Conservation (phyloP, 2,329 filamentous ascomycete species). For the Fusarium liriodendri region DNA sequence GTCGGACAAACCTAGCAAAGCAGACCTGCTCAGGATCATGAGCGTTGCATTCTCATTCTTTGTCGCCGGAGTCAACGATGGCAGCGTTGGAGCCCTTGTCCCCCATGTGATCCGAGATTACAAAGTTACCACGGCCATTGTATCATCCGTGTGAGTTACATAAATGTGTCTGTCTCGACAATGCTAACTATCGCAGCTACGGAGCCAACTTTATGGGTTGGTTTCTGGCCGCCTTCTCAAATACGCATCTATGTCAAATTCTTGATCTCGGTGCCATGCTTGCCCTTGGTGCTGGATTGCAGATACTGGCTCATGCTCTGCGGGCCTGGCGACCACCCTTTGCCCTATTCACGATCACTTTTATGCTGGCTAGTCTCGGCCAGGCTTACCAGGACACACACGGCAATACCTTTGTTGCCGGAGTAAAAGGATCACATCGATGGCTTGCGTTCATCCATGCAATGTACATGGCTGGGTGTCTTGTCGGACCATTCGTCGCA, state of each 20-base stretch:
- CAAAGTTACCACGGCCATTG: conserved; percentile 61
- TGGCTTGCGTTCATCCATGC: conserved; percentile 74
- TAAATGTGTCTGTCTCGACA: accelerated
- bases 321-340: conserved; percentile 69
- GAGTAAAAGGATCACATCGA: conserved; percentile 62
- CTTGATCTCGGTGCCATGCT: conserved; percentile 69
- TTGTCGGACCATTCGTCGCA: conserved; percentile 67
- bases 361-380: conserved; percentile 68
- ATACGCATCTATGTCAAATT: conserved; percentile 63
- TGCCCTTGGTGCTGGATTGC: conserved; percentile 64
- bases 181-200: conserved; percentile 51
- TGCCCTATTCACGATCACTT: conserved; percentile 65
- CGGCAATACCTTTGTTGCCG: conserved; percentile 70
- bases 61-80: conserved; percentile 73
- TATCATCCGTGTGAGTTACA: conserved; percentile 60
- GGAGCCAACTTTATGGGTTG: conserved; percentile 69
- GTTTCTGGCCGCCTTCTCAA: conserved; percentile 67
- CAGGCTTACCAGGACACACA: conserved; percentile 74
- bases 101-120: conserved; percentile 72
- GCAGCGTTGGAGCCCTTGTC: conserved; percentile 70
- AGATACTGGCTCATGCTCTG: conserved; percentile 65
- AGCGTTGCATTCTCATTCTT: conserved; percentile 72
- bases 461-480: conserved; percentile 68
- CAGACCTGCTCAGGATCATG: conserved; percentile 57
- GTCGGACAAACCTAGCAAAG: not conserved